These are phyloP conservation scores for Casaregolazyma suthepensis DNA, from an alignment of 1,139 yeast genomes.

Conservation along the genomic window DNA sequence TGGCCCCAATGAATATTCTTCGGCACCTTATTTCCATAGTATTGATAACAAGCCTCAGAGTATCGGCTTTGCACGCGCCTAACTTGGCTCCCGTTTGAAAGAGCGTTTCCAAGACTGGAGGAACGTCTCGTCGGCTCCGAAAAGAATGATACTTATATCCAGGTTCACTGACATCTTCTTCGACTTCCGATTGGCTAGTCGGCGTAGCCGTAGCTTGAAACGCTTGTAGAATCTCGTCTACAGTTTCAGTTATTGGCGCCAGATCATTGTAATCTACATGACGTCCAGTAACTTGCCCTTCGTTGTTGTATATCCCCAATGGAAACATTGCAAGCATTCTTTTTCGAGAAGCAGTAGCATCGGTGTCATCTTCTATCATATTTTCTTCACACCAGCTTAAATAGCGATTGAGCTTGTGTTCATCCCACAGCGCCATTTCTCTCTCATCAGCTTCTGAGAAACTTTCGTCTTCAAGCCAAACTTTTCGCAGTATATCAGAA, in stretches of 20 bases:
- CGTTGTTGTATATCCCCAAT: slow-evolving; percentile 14
- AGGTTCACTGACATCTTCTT: slow-evolving; percentile 1
- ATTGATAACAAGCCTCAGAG: not conserved
- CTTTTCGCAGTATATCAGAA: slow-evolving; percentile 28
- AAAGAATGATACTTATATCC: slow-evolving; percentile 2
- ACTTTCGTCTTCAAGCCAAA: slow-evolving; percentile 30
- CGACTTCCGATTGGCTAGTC: not conserved
- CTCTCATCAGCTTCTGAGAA: slow-evolving; percentile 24
- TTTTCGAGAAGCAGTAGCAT: slow-evolving; percentile 8
- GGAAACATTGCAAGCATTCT: slow-evolving; percentile 23
- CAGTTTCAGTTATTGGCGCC: slow-evolving; percentile 15
- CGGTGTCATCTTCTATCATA: slow-evolving; percentile 10
- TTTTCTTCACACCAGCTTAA: slow-evolving; percentile 29
- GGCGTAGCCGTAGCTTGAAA: slow-evolving; percentile 15
- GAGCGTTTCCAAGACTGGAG: not conserved
- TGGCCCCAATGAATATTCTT: slow-evolving; percentile 1
- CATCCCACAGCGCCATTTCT: slow-evolving; percentile 28
- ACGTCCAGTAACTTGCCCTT: slow-evolving; percentile 6
- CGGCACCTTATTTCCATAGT: not conserved
- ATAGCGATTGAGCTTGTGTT: slow-evolving; percentile 24
- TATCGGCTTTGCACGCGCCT: not conserved
- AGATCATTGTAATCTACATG: slow-evolving; percentile 4
- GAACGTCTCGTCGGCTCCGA: not conserved
- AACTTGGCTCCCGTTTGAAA: slow-evolving; percentile 5
- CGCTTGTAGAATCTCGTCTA: slow-evolving; percentile 18